Base-by-base conservation (phyloP, 805 yeast genomes). In the Pichia ethanolica region DNA sequence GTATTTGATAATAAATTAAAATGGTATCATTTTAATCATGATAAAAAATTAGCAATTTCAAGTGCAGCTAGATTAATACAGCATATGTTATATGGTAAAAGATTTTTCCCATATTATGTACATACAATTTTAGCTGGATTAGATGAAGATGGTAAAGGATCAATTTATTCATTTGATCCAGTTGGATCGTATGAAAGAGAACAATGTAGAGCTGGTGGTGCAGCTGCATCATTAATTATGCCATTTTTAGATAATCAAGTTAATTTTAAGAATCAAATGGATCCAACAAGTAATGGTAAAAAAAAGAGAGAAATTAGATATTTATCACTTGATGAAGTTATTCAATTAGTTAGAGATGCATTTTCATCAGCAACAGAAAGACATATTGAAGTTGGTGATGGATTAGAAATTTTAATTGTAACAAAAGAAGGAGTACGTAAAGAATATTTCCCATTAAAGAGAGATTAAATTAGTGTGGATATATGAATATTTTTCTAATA, bases 241-340 rank as follows among this genome's bases (percentile, higher is more conserved):
- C 99, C 99, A 5, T 93, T 93, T 67, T 79, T 93, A 63, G 99
- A 93, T 69, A 91, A 90, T 68, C 99, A 93, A 73, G 99, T 93
- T 54, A 88, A 89, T 66, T 86, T 89, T 71, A 90, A 90, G 66
- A 93, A 93, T 72, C 99, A 93, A 69, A 79, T 75, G 65, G 90
- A 79, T 57, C 96, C 97, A 26, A 83, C 73, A 5, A 72, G 86
- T 10, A 73, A 86, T 52, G 95, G 93, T 25, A 78, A 71, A 10
- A 74, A 75, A 50, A 83, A 79, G 66, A 82, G 70, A 64, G 77
- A 76, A 39, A 64, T 82, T 53, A 74, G 80, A 63, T 87, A 77
- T 61, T 74, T 93, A 63, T 67, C 75, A 39, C 74, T 89, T 57
- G 96, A 89, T 2, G 96, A 90, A 71, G 97, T 89, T 27, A 72